Base-by-base conservation (phyloP, 2,329 filamentous ascomycete genomes). In the Myriosclerotinia scirpicola region DNA sequence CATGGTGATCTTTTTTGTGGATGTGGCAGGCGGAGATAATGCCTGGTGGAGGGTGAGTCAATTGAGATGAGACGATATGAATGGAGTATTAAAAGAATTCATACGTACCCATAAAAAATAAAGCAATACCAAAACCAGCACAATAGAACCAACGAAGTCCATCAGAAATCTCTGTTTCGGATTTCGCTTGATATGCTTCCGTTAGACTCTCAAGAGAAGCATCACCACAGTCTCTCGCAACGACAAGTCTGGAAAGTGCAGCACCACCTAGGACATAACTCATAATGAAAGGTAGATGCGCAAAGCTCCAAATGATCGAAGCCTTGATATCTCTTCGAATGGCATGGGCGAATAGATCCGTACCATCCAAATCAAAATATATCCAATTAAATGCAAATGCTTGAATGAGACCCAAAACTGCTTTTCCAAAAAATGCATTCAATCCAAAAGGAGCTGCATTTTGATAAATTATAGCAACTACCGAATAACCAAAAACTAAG, bases 141-240 rank as follows among this genome's bases (percentile, higher is more conserved):
- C 86, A 89, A 75, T 89, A 89, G 75, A 86, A 89, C 80, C 85
- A 87, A 17, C 85, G 81, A 22, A 88, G 79, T 2, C 84, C 85
- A 9, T 76, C 68, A 7, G 78, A 73, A n/a, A 89, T 77, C n/a
- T 84, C 78, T 0, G 76, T 75, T 65, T 84, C 82, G 1, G 83
- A 83, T 55, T 80, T 80, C 1, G 77, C 76, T 26, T 79, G 76
- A 72, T 87, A 88, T 17, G 78, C 74, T 38, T 83, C 80, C 8
- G 81, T 83, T 0, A 89, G 77, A 42, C 80, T 77, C 11, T 84
- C 78, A 0, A 80, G 68, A 46, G 84, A 77, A 0, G 84, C 76
- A 67, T 83, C 76, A 2, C 77, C 70, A 46, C 79, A 81, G 74
- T 90, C 87, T 63, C 83, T 81, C 12, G 84, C 82, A 0, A 88